Base-by-base conservation (phyloP, 345 rosid genomes). In the Eucalyptus marginata region DNA sequence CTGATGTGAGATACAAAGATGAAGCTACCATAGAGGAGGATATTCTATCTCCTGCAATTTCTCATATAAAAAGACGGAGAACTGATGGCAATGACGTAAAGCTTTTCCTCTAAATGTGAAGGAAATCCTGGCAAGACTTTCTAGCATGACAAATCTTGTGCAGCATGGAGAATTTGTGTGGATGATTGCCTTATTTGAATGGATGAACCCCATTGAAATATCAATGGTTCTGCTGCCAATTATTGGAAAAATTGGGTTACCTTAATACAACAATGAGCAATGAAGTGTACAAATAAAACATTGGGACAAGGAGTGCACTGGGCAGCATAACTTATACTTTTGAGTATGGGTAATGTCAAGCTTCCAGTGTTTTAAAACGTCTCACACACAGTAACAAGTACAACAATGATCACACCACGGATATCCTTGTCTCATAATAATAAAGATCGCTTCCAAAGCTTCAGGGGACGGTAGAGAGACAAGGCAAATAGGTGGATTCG, bases 51-150 rank as follows among this genome's bases (percentile, higher is more conserved):
- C 89, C 92, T 86, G 86, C 88, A 66, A 89, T 85, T 88, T 91
- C 91, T 86, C 94, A 93, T 13, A 91, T 92, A n/a, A 97, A 96
- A 93, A 93, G 94, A 92, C 97, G 89, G 88, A 96, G 92, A 90
- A 91, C 92, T 6, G 89, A 85, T 91, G 86, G 64, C 90, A 89
- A 84, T 87, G 89, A 90, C 88, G 92, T 93, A 87, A 87, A 94
- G 95, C 87, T 87, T 27, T 59, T 58, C 49, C 51, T 33, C 44
- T 56, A 17, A 17, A 17, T 49, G 27, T 16, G 62, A 50, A 50
- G 59, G 62, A n/a, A n/a, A 71, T 71, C 87, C 36, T 17, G 52
- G 25, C 59, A 49, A 50, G 31, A 2, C 59, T 31, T 18, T 49
- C 25, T 50, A 44, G 59, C 59, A 40, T 18, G 59, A 17, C 87